Evolutionary conservation across 768 basidiomycete genomes (phyloP).

Genomic region (Clitopilus passeckerianus): DNA sequence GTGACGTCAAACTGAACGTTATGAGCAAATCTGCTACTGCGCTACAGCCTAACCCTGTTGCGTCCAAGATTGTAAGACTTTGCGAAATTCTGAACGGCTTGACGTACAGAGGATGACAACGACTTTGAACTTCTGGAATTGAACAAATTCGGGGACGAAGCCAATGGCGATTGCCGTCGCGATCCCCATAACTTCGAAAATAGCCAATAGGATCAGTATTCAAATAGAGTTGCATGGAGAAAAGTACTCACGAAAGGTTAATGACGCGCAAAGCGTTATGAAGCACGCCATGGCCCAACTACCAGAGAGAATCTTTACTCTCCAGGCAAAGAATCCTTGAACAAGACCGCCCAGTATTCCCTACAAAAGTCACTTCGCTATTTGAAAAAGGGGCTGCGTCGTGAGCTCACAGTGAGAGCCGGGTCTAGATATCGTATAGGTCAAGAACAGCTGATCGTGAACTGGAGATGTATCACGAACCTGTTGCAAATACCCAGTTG

Average conservation of each 20-base stretch:
- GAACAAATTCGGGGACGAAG: not conserved
- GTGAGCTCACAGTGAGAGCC: slow-evolving; percentile 8
- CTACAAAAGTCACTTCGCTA: not conserved
- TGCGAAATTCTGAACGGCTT: not conserved
- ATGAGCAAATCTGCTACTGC: not conserved
- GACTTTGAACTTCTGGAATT: not conserved
- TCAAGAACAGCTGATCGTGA: not conserved
- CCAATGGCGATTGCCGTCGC: not conserved
- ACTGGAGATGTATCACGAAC: not conserved
- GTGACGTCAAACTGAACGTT: not conserved
- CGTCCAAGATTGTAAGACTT: not conserved
- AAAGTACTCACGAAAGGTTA: slow-evolving; percentile 11
- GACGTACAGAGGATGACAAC: not conserved
- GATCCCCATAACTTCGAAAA: not conserved
- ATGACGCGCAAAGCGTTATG: slow-evolving; percentile 7
- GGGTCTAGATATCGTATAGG: slow-evolving; percentile 4
- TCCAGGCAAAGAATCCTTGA: slow-evolving; percentile 15
- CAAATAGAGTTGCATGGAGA: not conserved
- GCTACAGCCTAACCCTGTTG: not conserved
- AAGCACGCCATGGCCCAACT: slow-evolving; percentile 7
- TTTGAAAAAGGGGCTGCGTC: not conserved
- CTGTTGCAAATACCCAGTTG: slow-evolving; percentile 9
- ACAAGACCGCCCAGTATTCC: slow-evolving; percentile 9
- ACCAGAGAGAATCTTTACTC: slow-evolving; percentile 17
- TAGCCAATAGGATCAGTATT: too few species aligned